A percentile compares a stretch with the other conserved stretches of the same genome.
Evolutionary conservation across 163 green algal genomes (phyloP).

Genomic region (Prototheca wickerhamii): DNA sequence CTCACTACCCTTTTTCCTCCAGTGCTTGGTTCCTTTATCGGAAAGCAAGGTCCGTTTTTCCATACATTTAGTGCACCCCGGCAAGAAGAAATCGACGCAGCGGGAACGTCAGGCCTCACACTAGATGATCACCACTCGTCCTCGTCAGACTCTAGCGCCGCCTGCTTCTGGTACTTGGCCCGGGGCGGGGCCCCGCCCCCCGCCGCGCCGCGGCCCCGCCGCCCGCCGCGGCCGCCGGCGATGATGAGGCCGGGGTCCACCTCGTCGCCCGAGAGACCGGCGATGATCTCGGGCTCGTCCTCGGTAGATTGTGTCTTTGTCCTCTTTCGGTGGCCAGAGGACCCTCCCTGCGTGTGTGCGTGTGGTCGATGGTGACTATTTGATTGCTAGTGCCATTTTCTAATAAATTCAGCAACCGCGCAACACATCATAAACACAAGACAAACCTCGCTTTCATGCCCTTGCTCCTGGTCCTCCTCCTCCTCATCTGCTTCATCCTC

Average conservation of each 20-base stretch:
- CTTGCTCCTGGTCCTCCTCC: conserved; percentile 3
- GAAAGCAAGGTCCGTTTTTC: no score
- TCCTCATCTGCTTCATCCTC: conserved; percentile 22
- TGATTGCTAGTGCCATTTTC: background rate
- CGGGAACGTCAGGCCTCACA: background rate
- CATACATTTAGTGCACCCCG: no score
- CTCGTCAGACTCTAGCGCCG: conserved; percentile 27
- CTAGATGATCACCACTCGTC: conserved; percentile 14
- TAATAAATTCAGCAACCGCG: background rate
- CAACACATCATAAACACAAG: background rate
- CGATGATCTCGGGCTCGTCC: conserved; percentile 3
- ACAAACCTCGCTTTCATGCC: background rate
- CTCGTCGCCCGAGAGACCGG: conserved; percentile 35
- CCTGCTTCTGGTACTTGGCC: conserved; percentile 20
- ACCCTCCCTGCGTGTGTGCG: background rate
- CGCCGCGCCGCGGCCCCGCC: conserved; percentile 21
- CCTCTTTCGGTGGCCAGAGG: background rate
- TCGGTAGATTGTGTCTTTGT: background rate
- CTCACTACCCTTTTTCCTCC: no score
- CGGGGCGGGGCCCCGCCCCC: background rate
- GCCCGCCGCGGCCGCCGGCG: conserved; percentile 21
- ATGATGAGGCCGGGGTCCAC: conserved; percentile 45
- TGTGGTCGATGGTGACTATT: no score
- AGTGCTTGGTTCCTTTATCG: no score
- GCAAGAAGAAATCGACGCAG: no score